A percentile compares a stretch with the other conserved stretches of the same genome.
These are phyloP conservation scores for Senna siamea DNA, from an alignment of 306 rosid species.

Conservation along the genomic window DNA sequence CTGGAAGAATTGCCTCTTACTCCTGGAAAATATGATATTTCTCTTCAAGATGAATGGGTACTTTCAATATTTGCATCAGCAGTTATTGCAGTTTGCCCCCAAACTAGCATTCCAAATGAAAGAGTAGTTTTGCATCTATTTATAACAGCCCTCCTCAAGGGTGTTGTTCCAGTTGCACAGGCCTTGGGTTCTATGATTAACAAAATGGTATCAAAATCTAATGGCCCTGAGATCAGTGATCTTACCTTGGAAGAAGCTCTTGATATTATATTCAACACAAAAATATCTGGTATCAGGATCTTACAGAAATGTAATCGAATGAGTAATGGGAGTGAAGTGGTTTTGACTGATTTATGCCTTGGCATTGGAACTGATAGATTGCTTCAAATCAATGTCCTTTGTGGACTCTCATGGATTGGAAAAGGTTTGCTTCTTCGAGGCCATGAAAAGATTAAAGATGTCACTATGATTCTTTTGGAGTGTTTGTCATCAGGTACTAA, in stretches of 20 bases:
- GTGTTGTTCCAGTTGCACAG: slow-evolving; percentile 80
- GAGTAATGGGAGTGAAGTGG: slow-evolving; percentile 51
- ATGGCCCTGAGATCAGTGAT: slow-evolving; percentile 44
- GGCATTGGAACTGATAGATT: slow-evolving; percentile 53
- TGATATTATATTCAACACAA: slow-evolving; percentile 63
- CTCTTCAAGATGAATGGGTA: slow-evolving; percentile 63
- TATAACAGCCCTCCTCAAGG: slow-evolving; percentile 62
- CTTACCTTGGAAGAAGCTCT: slow-evolving; percentile 78
- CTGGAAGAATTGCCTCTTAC: slow-evolving; percentile 57
- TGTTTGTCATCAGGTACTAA: slow-evolving; percentile 56
- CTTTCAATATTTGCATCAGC: slow-evolving; percentile 83
- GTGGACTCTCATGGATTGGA: slow-evolving; percentile 95
- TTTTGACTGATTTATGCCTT: slow-evolving; percentile 70
- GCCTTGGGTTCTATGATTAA: slow-evolving; percentile 93
- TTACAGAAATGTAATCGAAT: slow-evolving; percentile 40
- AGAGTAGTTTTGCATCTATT: slow-evolving; percentile 64
- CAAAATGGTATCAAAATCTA: slow-evolving; percentile 63
- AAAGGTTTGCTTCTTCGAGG: slow-evolving; percentile 89
- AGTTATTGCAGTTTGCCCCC: slow-evolving; percentile 62
- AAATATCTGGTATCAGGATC: slow-evolving; percentile 45
- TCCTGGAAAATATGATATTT: slow-evolving; percentile 50
- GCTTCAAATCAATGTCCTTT: slow-evolving; percentile 71
- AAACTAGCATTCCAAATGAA: slow-evolving; percentile 58
- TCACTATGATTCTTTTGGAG: slow-evolving; percentile 67
- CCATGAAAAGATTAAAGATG: slow-evolving; percentile 80